Base-by-base conservation (phyloP, 139 green algal species). In the Coelastrella sp. region DNA sequence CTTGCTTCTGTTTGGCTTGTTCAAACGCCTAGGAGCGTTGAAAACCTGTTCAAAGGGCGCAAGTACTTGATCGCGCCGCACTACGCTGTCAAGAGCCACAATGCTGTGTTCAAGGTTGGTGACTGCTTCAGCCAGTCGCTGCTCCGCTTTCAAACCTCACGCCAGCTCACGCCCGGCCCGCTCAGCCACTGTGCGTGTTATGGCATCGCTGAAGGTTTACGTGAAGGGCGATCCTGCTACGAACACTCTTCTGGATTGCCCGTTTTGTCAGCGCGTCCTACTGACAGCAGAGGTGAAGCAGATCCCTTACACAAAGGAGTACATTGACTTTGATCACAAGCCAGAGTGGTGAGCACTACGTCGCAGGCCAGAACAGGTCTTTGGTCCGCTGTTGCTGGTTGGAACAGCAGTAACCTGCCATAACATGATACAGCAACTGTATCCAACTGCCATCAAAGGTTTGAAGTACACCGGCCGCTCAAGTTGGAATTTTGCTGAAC, bases 201-300 rank as follows among this genome's bases (percentile, higher is more conserved):
- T 90, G 86, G 86, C 86, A 13, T 77, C 58, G 16, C 58, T 88
- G 17, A 83, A 83, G 54, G 90, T 95, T 7, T 93, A 89, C 54
- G 94, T 97, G 0, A 97, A 97, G 81, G 81, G 81, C 61, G 92
- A 95, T 60, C 93, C 93, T 11, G 75, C 79, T 0, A 94, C 77
- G 13, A 91, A 93, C 19, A 92, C 71, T 1, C 88, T 97, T 10
- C 92, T 87, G 4, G 96, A 97, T 64, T 76, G 83, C 93, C 97
- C 97, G 4, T 99, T 99, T 91, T 99, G 93, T 83, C 97, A 99
- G 32, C 92, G 97, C 22, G 96, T 95, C n/a, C 93, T 99, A 32
- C 92, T 99, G 0, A 96, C 96, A 0, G 82, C 98, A 0, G 94
- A 97, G 89, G 91, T 97, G 76, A 99, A 99, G 95, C 32, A 93